Conservation (phyloP, 1,139 yeast genomes). For the Yamadazyma taylorii region DNA sequence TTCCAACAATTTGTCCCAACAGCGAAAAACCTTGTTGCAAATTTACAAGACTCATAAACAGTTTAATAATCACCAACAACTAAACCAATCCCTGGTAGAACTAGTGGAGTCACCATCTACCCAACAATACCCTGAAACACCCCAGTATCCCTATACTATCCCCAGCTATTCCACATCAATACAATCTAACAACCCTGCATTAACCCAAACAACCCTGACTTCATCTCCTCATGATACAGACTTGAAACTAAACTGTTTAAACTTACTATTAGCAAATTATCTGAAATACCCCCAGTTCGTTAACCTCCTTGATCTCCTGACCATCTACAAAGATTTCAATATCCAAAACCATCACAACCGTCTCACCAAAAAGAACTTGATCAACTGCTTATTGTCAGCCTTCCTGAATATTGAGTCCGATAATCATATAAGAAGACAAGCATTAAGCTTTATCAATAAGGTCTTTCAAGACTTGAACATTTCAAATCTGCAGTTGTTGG, state of each 20-base stretch:
- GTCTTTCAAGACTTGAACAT: neutral
- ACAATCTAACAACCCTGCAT: too few relatives aligned
- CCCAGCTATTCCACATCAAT: too few relatives aligned
- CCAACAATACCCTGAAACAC: too few relatives aligned
- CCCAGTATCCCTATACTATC: too few relatives aligned
- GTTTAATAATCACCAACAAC: too few relatives aligned
- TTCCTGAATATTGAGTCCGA: constrained; percentile 6
- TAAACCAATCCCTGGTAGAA: too few relatives aligned
- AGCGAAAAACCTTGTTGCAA: neutral
- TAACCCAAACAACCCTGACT: too few relatives aligned
- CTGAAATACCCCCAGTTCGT: constrained; percentile 14
- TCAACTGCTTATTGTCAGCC: constrained; percentile 10
- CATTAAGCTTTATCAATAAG: neutral
- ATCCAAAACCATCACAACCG: constrained; percentile 3
- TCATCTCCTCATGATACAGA: neutral
- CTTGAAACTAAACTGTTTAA: constrained; percentile 13
- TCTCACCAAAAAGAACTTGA: constrained; percentile 3
- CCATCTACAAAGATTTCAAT: constrained; percentile 8
- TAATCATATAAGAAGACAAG: neutral
- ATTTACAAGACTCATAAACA: too few relatives aligned
- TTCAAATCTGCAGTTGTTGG: neutral
- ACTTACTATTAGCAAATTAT: constrained; percentile 11
- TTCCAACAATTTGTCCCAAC: neutral
- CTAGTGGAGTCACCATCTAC: too few relatives aligned
- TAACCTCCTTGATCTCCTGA: constrained; percentile 10